These are phyloP conservation scores for Tardiomyces blankii DNA, from an alignment of 1,139 yeast species.

Conservation along the genomic window DNA sequence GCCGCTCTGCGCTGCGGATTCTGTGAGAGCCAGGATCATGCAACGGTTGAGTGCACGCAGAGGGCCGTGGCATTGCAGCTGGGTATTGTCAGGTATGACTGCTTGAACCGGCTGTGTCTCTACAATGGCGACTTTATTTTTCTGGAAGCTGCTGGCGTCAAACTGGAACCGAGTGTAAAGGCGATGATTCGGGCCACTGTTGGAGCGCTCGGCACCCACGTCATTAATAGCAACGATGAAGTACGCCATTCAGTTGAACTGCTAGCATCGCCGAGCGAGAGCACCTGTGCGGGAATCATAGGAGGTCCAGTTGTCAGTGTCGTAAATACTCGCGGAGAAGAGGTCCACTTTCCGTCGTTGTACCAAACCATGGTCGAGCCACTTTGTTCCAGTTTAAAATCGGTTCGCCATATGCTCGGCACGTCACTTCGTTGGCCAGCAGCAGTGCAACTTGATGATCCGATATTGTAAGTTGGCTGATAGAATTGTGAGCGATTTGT, in stretches of 20 bases:
- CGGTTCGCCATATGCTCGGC: background rate
- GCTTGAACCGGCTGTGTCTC: background rate
- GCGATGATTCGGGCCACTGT: background rate
- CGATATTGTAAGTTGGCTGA: background rate
- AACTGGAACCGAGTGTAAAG: background rate
- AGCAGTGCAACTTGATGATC: background rate
- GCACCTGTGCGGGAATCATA: too few relatives aligned
- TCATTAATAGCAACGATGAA: background rate
- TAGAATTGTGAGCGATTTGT: too few relatives aligned
- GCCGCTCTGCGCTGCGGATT: background rate
- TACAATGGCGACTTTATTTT: background rate
- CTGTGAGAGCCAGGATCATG: background rate
- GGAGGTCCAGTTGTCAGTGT: background rate
- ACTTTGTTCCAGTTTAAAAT: background rate
- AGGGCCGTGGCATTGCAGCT: background rate
- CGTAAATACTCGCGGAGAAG: background rate
- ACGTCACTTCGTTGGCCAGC: background rate
- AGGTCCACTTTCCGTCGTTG: background rate
- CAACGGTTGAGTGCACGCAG: background rate
- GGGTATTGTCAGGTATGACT: background rate
- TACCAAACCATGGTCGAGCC: background rate
- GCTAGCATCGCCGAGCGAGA: too few relatives aligned
- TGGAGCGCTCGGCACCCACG: background rate
- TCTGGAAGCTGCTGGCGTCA: background rate
- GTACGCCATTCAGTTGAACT: too few relatives aligned